Conservation (phyloP, 2,329 filamentous ascomycete species). For the Colletotrichum siamense region DNA sequence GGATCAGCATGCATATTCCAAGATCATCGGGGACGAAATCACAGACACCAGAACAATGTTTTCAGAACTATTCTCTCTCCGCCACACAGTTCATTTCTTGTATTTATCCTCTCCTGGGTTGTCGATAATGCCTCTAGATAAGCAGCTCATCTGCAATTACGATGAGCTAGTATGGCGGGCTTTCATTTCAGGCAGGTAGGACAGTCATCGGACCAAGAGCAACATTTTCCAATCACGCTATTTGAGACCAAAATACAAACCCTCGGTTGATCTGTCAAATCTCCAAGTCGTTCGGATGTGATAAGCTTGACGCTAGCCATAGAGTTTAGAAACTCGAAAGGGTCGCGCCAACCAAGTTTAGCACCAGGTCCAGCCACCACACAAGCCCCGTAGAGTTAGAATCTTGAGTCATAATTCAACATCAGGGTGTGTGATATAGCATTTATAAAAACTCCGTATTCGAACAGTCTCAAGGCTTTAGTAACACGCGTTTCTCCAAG, state of each 20-base stretch:
- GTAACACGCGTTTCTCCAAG: accelerated
- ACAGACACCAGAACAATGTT: neutral
- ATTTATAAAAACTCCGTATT: accelerated
- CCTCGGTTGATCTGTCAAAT: neutral
- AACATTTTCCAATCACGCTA: too few relatives aligned
- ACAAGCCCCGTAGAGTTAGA: accelerated
- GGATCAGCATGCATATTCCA: too few relatives aligned
- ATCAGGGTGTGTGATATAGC: neutral
- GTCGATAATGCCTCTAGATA: too few relatives aligned
- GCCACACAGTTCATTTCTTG: too few relatives aligned
- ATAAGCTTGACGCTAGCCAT: neutral
- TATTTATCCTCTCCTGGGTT: too few relatives aligned
- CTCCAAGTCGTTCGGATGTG: neutral
- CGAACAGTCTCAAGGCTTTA: neutral
- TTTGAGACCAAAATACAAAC: too few relatives aligned
- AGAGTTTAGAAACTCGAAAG: neutral
- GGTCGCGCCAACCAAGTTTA: neutral
- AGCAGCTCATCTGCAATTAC: too few relatives aligned
- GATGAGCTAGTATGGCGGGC: too few relatives aligned
- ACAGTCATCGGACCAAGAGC: too few relatives aligned
- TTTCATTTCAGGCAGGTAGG: too few relatives aligned
- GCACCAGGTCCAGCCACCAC: neutral
- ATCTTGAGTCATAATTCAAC: neutral
- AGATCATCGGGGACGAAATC: neutral
- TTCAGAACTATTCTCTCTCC: neutral